Evolutionary conservation across 202 grass and related monocot species (phyloP).

Genomic region (Brachypodium distachyon): DNA sequence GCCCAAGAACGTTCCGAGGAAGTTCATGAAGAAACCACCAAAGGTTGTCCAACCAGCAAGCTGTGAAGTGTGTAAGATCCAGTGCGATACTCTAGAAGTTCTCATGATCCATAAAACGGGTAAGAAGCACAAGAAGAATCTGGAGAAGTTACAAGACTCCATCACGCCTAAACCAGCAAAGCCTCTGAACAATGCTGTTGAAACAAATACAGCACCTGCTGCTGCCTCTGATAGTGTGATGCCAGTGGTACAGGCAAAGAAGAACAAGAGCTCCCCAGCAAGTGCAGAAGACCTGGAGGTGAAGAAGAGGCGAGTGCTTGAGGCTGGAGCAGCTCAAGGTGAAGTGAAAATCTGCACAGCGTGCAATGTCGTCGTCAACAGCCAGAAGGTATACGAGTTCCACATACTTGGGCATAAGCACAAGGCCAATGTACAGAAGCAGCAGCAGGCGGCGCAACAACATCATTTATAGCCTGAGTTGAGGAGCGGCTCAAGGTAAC

Average conservation of each 20-base stretch:
- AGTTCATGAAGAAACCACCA: slow-evolving; percentile 11
- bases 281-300: slow-evolving; percentile 43
- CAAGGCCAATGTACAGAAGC: slow-evolving; percentile 44
- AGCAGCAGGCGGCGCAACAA: slow-evolving; percentile 2
- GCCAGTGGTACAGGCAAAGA: slow-evolving; percentile 15
- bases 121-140: slow-evolving; percentile 66
- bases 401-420: slow-evolving; percentile 66
- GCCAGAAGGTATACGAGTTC: slow-evolving; percentile 54
- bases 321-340: slow-evolving; percentile 48
- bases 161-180: slow-evolving; percentile 23
- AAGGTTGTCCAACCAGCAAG: slow-evolving; percentile 32
- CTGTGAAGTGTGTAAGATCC: slow-evolving; percentile 63
- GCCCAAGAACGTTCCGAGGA: slow-evolving; percentile 3
- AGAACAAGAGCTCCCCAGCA: slow-evolving; percentile 31
- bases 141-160: slow-evolving; percentile 57
- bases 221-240: not conserved
- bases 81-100: slow-evolving; percentile 56
- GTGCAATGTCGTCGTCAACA: slow-evolving; percentile 66
- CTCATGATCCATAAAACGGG: slow-evolving; percentile 47
- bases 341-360: slow-evolving; percentile 47
- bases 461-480: not conserved
- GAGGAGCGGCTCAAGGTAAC: not conserved
- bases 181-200: not conserved
- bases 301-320: slow-evolving; percentile 55
- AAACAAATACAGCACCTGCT: not conserved